These are phyloP conservation scores for Noccaea caerulescens DNA, from an alignment of 345 rosid genomes.

Conservation along the genomic window DNA sequence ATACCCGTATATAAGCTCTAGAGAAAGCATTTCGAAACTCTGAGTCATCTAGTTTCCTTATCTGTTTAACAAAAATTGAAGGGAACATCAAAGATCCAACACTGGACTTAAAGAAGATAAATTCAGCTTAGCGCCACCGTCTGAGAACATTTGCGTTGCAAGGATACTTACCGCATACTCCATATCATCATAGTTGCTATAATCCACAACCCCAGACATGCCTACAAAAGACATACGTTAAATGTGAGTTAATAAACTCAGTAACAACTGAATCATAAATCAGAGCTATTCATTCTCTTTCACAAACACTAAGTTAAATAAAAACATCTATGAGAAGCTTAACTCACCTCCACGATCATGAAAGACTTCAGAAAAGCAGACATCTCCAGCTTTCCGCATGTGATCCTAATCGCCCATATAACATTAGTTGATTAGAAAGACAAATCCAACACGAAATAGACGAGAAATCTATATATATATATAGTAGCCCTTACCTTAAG, in stretches of 20 bases:
- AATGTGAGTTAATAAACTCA: neutral
- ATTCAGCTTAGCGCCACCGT: neutral
- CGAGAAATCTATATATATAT: neutral
- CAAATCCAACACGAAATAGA: neutral
- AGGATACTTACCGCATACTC: slow-evolving; percentile 77
- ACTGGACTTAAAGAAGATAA: neutral
- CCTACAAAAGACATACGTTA: slow-evolving; percentile 51
- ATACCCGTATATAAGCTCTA: slow-evolving; percentile 81
- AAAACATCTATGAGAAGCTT: neutral
- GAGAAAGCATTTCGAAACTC: slow-evolving; percentile 89
- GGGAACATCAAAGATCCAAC: slow-evolving; percentile 18
- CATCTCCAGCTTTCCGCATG: slow-evolving; percentile 99
- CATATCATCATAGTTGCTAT: slow-evolving; percentile 90
- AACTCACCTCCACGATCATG: slow-evolving; percentile 80
- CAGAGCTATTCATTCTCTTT: neutral
- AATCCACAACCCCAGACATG: slow-evolving; percentile 87
- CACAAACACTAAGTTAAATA: neutral
- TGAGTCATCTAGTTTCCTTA: slow-evolving; percentile 85
- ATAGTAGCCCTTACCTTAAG: slow-evolving; percentile 62
- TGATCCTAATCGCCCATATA: slow-evolving; percentile 65
- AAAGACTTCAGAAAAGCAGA: slow-evolving; percentile 91
- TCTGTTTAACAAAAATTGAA: slow-evolving; percentile 48
- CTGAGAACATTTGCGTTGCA: neutral
- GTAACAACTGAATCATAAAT: neutral
- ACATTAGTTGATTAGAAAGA: neutral